Evolutionary conservation across 1,284 basidiomycete genomes (phyloP), one percentile per base, ranked within the genome.

Genomic region (Leccinum subfulvum): DNA sequence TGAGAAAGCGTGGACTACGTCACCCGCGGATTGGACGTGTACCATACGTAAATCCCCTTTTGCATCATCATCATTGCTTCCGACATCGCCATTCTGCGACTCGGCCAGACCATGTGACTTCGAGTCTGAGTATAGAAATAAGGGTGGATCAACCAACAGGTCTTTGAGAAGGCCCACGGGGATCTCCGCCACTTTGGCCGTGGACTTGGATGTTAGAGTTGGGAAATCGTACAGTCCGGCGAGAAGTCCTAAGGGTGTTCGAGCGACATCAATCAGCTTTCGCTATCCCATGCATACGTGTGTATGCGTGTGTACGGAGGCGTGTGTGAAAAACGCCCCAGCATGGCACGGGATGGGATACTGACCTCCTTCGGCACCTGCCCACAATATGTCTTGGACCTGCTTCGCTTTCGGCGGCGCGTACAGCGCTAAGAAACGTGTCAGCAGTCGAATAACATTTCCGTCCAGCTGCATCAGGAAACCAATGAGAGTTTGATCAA

Each of bases 191-290:
- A 77, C 73, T 54, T 71, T 72, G 61, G 72, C 71, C 35, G 75
- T 72, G 16, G 78, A 73, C 11, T 76, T 72, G 56, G 78, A 70
- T 63, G 71, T 74, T 13, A 77, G 74, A 23, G 89, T 87, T 41
- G 91, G 91, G 76, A 94, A 94, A 70, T 95, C 92, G 72, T 89
- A 88, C 41, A 97, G 78, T 5, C 95, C 94, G 21, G 93, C 95
- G 41, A 97, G 81, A 56, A 97, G 87, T 49, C 95, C 95, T 96
- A 18, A 44, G 70, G 23, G 60, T 39, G 16, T 49, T 56, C 26
- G 26, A 26, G 26, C 26, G 0, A 26, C 26, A 26, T 0, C 26
- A 26, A 60, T 67, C 23, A 61, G 56, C 37, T 52, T 59, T 52
- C 58, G 58, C 23, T 33, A 56, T 54, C 51, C 52, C 47, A 28